A percentile compares a stretch with the other conserved stretches of the same genome.
phyloP scores from a whole-genome alignment of 2,329 filamentous ascomycete genomes.

The Trichophyton mentagrophytes region DNA sequence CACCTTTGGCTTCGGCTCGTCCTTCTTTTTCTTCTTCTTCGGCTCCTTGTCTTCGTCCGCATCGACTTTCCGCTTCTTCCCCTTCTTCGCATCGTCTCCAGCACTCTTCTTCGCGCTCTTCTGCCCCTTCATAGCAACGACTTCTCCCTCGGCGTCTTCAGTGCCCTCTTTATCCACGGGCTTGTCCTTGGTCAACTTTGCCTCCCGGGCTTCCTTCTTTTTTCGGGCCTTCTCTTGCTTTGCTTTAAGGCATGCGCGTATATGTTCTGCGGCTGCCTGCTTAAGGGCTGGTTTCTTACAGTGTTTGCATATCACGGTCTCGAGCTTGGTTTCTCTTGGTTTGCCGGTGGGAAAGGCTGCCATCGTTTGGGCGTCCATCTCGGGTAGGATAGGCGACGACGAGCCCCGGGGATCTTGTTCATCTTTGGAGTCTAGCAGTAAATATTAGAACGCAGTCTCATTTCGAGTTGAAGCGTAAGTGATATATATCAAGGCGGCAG shows the following conservation, averaged over 20 bases:
- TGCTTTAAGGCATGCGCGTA: slow-evolving; percentile 67
- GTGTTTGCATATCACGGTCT: slow-evolving; percentile 78
- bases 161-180: slow-evolving; percentile 36
- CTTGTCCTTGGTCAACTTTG: slow-evolving; percentile 47
- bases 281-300: slow-evolving; percentile 82
- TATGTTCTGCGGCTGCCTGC: slow-evolving; percentile 62
- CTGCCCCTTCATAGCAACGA: slow-evolving; percentile 40
- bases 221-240: slow-evolving; percentile 71
- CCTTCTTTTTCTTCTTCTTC: slow-evolving; percentile 89
- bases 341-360: slow-evolving; percentile 71
- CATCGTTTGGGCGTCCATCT: slow-evolving; percentile 61
- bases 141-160: slow-evolving; percentile 28
- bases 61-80: slow-evolving; percentile 69
- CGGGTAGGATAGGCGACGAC: slow-evolving; percentile 33
- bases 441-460: not conserved
- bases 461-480: not conserved
- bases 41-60: slow-evolving; percentile 61
- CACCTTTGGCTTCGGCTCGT: slow-evolving; percentile 71
- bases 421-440: slow-evolving; percentile 13
- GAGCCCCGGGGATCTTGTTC: slow-evolving; percentile 22
- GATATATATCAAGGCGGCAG: not conserved
- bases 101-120: slow-evolving; percentile 54
- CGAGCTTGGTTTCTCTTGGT: slow-evolving; percentile 65
- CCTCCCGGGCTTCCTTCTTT: slow-evolving; percentile 63
- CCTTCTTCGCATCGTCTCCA: slow-evolving; percentile 48